These are phyloP conservation scores for Tolypocladium pustulatum DNA, from an alignment of 2,329 filamentous ascomycete species.

Conservation along the genomic window DNA sequence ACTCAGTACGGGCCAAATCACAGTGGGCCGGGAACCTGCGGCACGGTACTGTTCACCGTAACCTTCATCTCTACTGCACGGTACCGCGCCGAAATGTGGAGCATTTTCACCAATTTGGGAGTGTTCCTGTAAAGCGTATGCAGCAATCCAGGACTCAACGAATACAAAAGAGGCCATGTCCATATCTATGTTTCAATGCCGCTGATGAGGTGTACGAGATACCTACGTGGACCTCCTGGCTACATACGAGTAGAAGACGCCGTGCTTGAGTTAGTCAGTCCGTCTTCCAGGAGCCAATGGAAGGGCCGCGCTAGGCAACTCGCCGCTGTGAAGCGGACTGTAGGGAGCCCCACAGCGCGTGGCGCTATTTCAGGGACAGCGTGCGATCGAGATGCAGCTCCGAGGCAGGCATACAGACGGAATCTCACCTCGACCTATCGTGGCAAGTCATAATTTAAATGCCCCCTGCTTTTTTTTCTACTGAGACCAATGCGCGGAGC, in stretches of 20 bases:
- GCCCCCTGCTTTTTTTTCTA: background rate
- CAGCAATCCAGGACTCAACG: too few relatives aligned
- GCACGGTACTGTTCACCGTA: background rate
- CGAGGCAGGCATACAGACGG: background rate
- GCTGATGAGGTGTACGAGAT: too few relatives aligned
- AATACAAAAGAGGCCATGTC: too few relatives aligned
- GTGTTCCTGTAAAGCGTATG: too few relatives aligned
- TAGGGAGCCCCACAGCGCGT: background rate
- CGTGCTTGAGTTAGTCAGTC: too few relatives aligned
- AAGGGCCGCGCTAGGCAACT: background rate
- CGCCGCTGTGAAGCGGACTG: background rate
- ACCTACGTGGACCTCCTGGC: too few relatives aligned
- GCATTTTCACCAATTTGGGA: too few relatives aligned
- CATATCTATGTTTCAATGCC: too few relatives aligned
- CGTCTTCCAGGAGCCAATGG: too few relatives aligned
- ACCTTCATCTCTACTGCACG: too few relatives aligned
- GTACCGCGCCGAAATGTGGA: too few relatives aligned
- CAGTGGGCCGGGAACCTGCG: background rate
- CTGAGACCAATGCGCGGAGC: background rate
- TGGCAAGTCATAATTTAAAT: background rate
- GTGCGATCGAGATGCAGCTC: background rate
- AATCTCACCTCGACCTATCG: background rate
- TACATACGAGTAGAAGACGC: too few relatives aligned
- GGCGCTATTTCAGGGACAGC: background rate
- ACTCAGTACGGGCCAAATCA: background rate